A percentile compares a stretch with the other conserved stretches of the same genome.
phyloP scores from a whole-genome alignment of 805 yeast genomes.

The Hanseniaspora meyeri region DNA sequence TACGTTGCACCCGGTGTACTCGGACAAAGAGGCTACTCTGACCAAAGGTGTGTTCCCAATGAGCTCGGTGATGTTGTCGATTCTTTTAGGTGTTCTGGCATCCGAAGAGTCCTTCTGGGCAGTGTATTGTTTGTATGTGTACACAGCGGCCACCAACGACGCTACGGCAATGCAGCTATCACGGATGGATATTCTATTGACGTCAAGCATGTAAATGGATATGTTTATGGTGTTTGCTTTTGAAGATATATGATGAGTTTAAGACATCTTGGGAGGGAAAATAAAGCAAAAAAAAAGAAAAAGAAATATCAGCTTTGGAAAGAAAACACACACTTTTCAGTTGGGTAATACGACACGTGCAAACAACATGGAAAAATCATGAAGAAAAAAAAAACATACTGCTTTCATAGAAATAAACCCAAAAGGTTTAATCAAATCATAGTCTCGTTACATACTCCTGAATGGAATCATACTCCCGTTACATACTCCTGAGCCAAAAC shows the following conservation, averaged over 20 bases:
- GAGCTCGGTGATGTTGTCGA: slow-evolving; percentile 56
- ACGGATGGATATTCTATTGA: not conserved
- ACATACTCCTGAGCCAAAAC: too few relatives aligned
- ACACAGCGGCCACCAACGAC: not conserved
- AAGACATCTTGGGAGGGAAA: too few relatives aligned
- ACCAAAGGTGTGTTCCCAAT: slow-evolving; percentile 88
- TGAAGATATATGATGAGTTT: too few relatives aligned
- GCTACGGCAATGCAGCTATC: not conserved
- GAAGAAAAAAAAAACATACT: too few relatives aligned
- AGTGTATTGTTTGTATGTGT: not conserved
- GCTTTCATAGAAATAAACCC: too few relatives aligned
- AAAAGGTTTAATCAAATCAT: too few relatives aligned
- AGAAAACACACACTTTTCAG: not conserved
- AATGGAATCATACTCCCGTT: too few relatives aligned
- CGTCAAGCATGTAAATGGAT: not conserved
- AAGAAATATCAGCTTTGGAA: not conserved
- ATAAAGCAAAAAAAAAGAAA: too few relatives aligned
- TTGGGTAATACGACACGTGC: too few relatives aligned
- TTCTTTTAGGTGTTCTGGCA: slow-evolving; percentile 23
- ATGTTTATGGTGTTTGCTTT: too few relatives aligned
- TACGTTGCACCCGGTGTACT: slow-evolving; percentile 64
- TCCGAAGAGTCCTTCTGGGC: not conserved
- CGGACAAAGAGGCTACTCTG: slow-evolving; percentile 55
- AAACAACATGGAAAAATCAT: too few relatives aligned
- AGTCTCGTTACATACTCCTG: too few relatives aligned